Conservation (phyloP, 495 filamentous ascomycete species). For the Penicillium salamii region DNA sequence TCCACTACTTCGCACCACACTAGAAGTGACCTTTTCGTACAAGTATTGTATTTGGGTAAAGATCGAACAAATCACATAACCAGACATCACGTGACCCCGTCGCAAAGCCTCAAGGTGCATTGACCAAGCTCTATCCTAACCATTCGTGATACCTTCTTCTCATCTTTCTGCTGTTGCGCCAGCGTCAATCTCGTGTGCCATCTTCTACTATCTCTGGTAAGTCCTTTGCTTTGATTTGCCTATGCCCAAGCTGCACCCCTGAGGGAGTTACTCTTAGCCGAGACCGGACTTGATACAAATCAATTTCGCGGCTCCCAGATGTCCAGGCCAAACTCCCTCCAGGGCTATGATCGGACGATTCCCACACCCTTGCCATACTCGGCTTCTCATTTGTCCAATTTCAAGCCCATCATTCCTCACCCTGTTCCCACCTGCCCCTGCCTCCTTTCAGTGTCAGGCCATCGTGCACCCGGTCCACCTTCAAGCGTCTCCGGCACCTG, state of each 20-base stretch:
- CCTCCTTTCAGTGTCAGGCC: conserved; percentile 34
- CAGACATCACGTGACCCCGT: conserved; percentile 2
- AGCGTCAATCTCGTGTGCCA: not conserved
- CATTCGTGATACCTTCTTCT: conserved; percentile 3
- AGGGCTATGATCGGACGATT: conserved; percentile 21
- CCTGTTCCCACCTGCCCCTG: conserved; percentile 21
- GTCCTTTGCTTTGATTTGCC: not conserved
- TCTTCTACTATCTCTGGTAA: conserved; percentile 6
- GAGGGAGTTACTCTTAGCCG: conserved; percentile 10
- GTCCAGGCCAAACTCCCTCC: conserved; percentile 11
- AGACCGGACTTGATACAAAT: conserved; percentile 17
- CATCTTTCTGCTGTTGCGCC: not conserved
- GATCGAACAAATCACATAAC: conserved; percentile 2
- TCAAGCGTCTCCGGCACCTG: conserved; percentile 28
- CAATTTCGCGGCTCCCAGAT: conserved; percentile 14
- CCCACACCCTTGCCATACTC: conserved; percentile 15
- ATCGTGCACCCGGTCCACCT: conserved; percentile 36
- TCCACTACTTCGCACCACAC: too few species aligned
- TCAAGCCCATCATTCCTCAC: conserved; percentile 15
- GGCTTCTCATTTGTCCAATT: conserved; percentile 21
- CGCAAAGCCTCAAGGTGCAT: conserved; percentile 1
- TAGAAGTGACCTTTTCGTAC: too few species aligned
- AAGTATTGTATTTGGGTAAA: too few species aligned
- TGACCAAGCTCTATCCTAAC: conserved; percentile 11
- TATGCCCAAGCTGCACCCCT: not conserved